A percentile compares a stretch with the other conserved stretches of the same genome.
Evolutionary conservation across 352 stramenopile genomes (phyloP).

Genomic region (Phytophthora uliginosa): DNA sequence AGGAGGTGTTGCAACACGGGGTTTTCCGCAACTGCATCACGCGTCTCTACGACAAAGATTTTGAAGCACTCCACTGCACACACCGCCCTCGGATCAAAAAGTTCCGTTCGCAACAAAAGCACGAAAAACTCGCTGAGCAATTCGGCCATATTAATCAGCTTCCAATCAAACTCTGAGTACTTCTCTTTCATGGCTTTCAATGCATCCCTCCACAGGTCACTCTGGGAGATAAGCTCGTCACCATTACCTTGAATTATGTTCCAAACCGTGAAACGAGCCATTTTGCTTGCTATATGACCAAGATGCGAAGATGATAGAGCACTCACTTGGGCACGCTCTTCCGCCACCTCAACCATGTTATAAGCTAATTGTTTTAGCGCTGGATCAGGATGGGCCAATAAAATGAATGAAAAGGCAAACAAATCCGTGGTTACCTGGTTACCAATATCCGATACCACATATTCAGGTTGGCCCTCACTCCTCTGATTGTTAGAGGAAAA

Average conservation of each 20-base stretch:
- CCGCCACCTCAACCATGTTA: constrained; percentile 58
- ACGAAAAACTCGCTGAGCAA: constrained; percentile 72
- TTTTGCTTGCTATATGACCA: constrained; percentile 73
- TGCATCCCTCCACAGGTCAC: constrained; percentile 54
- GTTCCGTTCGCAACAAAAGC: constrained; percentile 51
- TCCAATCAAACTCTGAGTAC: constrained; percentile 77
- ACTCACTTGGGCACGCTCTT: constrained; percentile 51
- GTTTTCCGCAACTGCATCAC: constrained; percentile 43
- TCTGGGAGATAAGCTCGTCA: constrained; percentile 35
- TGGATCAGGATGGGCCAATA: constrained; percentile 34
- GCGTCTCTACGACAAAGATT: constrained; percentile 64
- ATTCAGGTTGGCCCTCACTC: constrained; percentile 1
- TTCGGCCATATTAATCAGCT: constrained; percentile 67
- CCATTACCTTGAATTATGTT: constrained; percentile 45
- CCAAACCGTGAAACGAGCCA: constrained; percentile 72
- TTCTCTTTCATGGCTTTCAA: constrained; percentile 73
- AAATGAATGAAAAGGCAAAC: constrained; percentile 79
- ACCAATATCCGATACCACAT: constrained; percentile 32
- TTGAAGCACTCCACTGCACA: constrained; percentile 74
- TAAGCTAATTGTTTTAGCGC: constrained; percentile 47
- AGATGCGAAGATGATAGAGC: constrained; percentile 65
- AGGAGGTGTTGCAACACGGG: constrained; percentile 73
- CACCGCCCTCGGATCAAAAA: constrained; percentile 55
- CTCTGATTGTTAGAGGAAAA: constrained; percentile 21
- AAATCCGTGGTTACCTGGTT: constrained; percentile 79